phyloP scores from a whole-genome alignment of 23 red algal genomes.

The Agarophyton chilense region DNA sequence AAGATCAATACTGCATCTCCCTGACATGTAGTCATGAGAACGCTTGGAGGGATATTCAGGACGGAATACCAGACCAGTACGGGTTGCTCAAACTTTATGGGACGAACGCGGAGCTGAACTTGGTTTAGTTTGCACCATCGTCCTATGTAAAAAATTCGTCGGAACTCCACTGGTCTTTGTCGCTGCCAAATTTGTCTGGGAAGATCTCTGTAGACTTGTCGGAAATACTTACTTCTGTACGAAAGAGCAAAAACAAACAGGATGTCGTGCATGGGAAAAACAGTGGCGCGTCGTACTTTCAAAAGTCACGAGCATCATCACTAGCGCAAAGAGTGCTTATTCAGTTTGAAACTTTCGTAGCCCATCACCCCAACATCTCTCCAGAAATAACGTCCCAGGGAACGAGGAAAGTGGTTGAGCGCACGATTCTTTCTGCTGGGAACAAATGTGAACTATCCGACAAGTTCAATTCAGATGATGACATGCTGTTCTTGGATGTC shows the following conservation, averaged over 20 bases:
- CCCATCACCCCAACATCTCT: background rate
- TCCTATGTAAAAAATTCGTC: slow-evolving; percentile 22
- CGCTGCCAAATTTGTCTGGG: slow-evolving; percentile 28
- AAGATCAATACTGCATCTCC: slow-evolving; percentile 27
- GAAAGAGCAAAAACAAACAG: background rate
- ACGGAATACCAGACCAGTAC: slow-evolving; percentile 21
- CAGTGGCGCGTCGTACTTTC: background rate
- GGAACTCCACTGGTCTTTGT: slow-evolving; percentile 38
- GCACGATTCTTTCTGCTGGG: slow-evolving; percentile 5
- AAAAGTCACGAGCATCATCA: slow-evolving; percentile 31
- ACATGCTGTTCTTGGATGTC: background rate
- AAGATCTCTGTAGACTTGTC: background rate
- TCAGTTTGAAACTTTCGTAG: slow-evolving; percentile 43
- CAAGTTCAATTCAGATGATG: slow-evolving; percentile 20
- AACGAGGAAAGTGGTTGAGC: background rate
- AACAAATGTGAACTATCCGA: slow-evolving; percentile 30
- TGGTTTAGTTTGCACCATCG: slow-evolving; percentile 20
- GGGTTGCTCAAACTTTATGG: slow-evolving; percentile 36
- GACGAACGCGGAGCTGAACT: slow-evolving; percentile 15
- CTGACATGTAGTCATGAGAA: slow-evolving; percentile 65
- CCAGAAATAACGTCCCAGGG: background rate
- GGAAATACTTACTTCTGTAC: background rate
- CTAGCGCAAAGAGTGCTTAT: slow-evolving; percentile 40
- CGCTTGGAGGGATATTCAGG: slow-evolving; percentile 53
- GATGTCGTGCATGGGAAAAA: background rate